These are phyloP conservation scores for Cryptosporidium bovis DNA, from an alignment of 169 alveolate genomes.

Conservation along the genomic window DNA sequence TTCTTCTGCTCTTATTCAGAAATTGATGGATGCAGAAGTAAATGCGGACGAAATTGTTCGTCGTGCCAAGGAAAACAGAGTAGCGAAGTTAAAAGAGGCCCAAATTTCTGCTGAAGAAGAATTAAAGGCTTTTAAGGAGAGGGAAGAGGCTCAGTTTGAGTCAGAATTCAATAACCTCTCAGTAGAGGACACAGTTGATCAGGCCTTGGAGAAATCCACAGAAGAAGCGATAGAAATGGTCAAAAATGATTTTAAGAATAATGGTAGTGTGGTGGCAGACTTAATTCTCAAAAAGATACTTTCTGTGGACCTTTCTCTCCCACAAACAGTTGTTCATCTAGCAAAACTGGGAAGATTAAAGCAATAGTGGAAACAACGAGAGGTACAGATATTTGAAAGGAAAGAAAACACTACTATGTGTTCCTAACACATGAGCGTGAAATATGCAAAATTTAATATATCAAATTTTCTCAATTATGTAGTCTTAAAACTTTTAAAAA, in stretches of 20 bases:
- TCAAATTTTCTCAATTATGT: neutral
- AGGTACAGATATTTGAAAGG: neutral
- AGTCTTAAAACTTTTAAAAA: neutral
- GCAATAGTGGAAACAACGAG: neutral
- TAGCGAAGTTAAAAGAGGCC: constrained; percentile 62
- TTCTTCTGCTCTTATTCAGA: constrained; percentile 66
- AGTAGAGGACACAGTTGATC: constrained; percentile 59
- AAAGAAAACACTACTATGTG: neutral
- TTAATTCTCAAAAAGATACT: constrained; percentile 42
- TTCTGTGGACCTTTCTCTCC: constrained; percentile 60
- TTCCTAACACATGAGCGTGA: neutral
- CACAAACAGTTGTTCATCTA: constrained; percentile 47
- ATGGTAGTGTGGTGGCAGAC: constrained; percentile 60
- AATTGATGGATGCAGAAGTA: constrained; percentile 60
- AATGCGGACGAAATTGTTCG: constrained; percentile 73
- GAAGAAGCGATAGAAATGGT: constrained; percentile 65
- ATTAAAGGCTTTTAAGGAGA: constrained; percentile 48
- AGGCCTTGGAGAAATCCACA: constrained; percentile 53
- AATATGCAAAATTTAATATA: neutral
- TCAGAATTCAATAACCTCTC: constrained; percentile 62
- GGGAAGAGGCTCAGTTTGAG: constrained; percentile 69
- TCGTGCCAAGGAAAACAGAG: constrained; percentile 70
- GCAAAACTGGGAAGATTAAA: constrained; percentile 38
- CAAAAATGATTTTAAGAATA: constrained; percentile 59
- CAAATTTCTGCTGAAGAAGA: constrained; percentile 73